Evolutionary conservation across 768 basidiomycete genomes (phyloP).

Genomic region (Epithele typhae): DNA sequence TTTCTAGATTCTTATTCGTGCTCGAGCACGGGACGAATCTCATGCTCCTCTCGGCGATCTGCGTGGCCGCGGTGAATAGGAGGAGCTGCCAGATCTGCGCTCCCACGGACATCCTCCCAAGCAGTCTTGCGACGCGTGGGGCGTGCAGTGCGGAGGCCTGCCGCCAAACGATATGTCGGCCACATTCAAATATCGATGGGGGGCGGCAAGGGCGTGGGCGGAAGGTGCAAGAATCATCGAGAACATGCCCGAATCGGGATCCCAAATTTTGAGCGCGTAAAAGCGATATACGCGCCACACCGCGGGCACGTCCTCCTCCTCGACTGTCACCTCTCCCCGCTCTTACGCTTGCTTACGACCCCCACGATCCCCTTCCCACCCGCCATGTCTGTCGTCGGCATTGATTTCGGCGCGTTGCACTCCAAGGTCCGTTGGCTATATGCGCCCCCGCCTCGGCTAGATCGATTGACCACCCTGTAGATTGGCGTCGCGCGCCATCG

Average conservation of each 20-base stretch:
- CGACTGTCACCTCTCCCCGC: constrained; percentile 4
- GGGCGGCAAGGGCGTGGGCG: constrained; percentile 5
- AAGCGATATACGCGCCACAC: constrained; percentile 10
- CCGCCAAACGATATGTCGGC: too few species aligned
- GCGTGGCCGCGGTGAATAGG: too few species aligned
- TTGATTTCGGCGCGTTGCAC: constrained; percentile 88
- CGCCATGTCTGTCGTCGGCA: constrained; percentile 87
- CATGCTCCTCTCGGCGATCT: too few species aligned
- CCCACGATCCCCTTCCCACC: neutral
- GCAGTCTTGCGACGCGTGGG: too few species aligned
- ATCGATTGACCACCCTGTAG: constrained; percentile 33
- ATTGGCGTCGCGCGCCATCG: constrained; percentile 94
- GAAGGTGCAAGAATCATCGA: constrained; percentile 14
- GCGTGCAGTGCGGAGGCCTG: too few species aligned
- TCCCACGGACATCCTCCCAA: too few species aligned
- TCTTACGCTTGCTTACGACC: constrained; percentile 13
- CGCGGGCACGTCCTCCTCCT: too few species aligned
- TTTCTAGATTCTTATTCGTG: constrained; percentile 1
- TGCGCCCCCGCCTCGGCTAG: constrained; percentile 1
- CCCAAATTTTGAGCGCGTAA: constrained; percentile 31
- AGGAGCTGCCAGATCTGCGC: too few species aligned
- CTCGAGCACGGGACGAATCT: too few species aligned
- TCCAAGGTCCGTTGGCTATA: constrained; percentile 61
- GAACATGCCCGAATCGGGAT: constrained; percentile 15
- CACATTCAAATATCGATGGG: neutral